Evolutionary conservation across 768 basidiomycete genomes (phyloP), one percentile per base, ranked within the genome.

Genomic region (Tulasnella sp.): DNA sequence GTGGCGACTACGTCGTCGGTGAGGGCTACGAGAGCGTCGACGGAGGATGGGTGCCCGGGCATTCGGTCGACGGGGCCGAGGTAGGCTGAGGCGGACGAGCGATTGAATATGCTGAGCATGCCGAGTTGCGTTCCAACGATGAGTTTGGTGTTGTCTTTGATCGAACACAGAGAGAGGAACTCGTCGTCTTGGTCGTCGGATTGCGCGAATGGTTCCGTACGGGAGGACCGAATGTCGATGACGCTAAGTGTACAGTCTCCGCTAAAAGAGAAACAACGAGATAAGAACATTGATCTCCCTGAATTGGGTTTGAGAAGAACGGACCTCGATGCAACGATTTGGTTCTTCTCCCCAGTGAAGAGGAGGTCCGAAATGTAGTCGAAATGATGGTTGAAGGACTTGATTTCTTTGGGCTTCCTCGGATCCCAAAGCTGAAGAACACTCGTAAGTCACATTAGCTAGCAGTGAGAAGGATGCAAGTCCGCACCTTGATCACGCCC

Each of bases 111-210:
- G 8, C 94, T 96, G 24, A 98, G 87, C 24, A 96, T 93, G 77
- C 97, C 97, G 50, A 95, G 86, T 82, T 96, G 96, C 0, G 96
- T 96, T 18, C 97, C 97, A 6, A 97, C 94, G 0, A 96, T 91
- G 24, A 92, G 87, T 86, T 98, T 98, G 37, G 92, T 87, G n/a
- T 88, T 91, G 34, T 92, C 90, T 88, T 94, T 95, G 85, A 98
- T 96, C 22, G 95, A 85, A 44, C 93, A 92, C 69, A 96, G 91
- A 7, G 95, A 95, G 12, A 98, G 88, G 69, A 98, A 87, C 84
- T 98, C 97, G 84, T 98, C 97, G 84, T 98, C 97, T 85, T 98
- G 97, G 87, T 97, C 95, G 84, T 97, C 96, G 22, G 96, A 97
- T 78, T 96, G 93, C 1, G 93, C 93, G 80, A 94, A 86, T 1